Evolutionary conservation across 306 rosid species (phyloP).

Genomic region (Pyrus betulifolia): DNA sequence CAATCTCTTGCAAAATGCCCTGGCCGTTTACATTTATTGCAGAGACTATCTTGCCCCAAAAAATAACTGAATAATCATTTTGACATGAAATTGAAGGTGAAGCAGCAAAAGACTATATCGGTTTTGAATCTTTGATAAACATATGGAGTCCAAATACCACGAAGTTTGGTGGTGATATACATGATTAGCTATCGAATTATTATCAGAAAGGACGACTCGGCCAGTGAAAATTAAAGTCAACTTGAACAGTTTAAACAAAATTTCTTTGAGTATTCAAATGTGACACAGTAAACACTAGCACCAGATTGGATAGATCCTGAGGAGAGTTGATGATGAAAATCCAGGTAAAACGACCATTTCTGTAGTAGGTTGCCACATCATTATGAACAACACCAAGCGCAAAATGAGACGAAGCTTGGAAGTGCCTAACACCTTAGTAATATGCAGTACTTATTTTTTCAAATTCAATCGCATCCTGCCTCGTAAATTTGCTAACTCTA

Average conservation of each 20-base stretch:
- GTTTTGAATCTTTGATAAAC: neutral
- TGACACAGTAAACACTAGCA: neutral
- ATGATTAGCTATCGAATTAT: neutral
- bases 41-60: slow-evolving; percentile 17
- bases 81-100: neutral
- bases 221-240: neutral
- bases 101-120: neutral
- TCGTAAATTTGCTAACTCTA: neutral
- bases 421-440: neutral
- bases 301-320: too few relatives aligned
- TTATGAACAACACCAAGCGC: neutral
- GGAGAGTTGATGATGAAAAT: neutral
- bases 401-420: neutral
- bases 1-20: slow-evolving; percentile 26
- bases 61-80: neutral
- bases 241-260: neutral
- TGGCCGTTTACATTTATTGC: slow-evolving; percentile 20
- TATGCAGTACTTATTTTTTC: neutral
- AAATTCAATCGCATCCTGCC: neutral
- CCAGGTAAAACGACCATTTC: neutral
- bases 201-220: neutral
- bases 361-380: neutral
- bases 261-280: neutral
- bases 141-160: neutral
- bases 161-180: neutral